These are phyloP conservation scores for Pythium dissotocum DNA, from an alignment of 352 stramenopile species.

Conservation along the genomic window DNA sequence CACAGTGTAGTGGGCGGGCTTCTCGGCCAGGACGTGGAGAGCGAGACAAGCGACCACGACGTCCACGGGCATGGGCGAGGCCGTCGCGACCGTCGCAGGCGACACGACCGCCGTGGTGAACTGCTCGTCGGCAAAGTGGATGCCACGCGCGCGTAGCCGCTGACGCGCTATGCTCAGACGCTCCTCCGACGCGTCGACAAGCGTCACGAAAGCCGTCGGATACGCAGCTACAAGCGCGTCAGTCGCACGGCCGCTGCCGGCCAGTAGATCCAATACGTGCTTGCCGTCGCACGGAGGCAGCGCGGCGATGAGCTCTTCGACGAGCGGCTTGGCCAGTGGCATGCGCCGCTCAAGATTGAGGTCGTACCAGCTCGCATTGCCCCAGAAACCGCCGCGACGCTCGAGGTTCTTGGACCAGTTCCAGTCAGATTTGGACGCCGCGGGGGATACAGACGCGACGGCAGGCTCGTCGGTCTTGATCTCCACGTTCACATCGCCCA, in stretches of 20 bases:
- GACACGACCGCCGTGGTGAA: slow-evolving; percentile 30
- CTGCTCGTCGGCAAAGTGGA: slow-evolving; percentile 29
- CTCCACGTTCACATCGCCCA: neutral
- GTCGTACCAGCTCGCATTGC: slow-evolving; percentile 79
- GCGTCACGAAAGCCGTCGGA: slow-evolving; percentile 48
- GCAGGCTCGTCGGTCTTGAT: slow-evolving; percentile 5
- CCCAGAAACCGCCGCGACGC: slow-evolving; percentile 69
- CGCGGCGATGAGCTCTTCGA: slow-evolving; percentile 60
- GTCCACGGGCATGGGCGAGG: slow-evolving; percentile 39
- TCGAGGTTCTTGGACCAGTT: slow-evolving; percentile 67
- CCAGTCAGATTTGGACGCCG: slow-evolving; percentile 12
- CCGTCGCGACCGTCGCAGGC: slow-evolving; percentile 25
- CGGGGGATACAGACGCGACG: neutral
- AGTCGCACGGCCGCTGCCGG: slow-evolving; percentile 59
- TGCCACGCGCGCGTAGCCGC: slow-evolving; percentile 31
- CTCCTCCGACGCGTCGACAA: slow-evolving; percentile 62
- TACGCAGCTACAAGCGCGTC: slow-evolving; percentile 61
- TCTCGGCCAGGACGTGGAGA: slow-evolving; percentile 66
- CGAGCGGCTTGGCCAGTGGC: slow-evolving; percentile 57
- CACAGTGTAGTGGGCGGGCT: slow-evolving; percentile 46
- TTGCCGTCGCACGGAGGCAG: slow-evolving; percentile 62
- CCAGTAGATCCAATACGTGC: slow-evolving; percentile 65
- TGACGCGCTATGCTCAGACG: slow-evolving; percentile 51
- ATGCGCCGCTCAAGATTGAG: slow-evolving; percentile 59
- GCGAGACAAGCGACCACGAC: slow-evolving; percentile 66